Conservation (phyloP, 2,329 filamentous ascomycete genomes). For the Fusarium pseudonygamai region DNA sequence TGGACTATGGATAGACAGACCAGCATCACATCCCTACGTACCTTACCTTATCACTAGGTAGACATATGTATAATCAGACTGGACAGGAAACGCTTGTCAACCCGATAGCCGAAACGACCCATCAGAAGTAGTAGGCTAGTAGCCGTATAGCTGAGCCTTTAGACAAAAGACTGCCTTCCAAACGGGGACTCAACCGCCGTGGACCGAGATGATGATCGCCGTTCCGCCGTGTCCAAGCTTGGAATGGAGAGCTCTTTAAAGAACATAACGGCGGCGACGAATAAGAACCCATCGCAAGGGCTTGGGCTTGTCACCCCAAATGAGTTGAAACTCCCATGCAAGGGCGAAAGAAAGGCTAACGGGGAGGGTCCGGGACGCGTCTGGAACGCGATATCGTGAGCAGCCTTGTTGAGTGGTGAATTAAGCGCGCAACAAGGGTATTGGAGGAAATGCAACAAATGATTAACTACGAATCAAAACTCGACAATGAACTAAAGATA, state of each 20-base stretch:
- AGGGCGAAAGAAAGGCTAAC: conserved; percentile 27
- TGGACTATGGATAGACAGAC: background rate
- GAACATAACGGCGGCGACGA: conserved; percentile 19
- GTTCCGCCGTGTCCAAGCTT: conserved; percentile 23
- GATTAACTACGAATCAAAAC: conserved; percentile 35
- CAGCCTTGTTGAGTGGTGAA: conserved; percentile 18
- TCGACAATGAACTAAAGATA: background rate
- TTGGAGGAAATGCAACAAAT: conserved; percentile 11
- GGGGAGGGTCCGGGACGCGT: conserved; percentile 25
- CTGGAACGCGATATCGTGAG: conserved; percentile 30
- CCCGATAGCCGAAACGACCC: conserved; percentile 14
- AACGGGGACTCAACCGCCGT: conserved; percentile 13
- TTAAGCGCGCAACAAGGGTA: conserved; percentile 38
- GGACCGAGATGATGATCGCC: conserved; percentile 31
- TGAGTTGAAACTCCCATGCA: conserved; percentile 2
- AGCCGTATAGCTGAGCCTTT: background rate
- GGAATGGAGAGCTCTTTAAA: background rate
- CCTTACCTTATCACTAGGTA: background rate
- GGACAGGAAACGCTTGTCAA: conserved; percentile 4
- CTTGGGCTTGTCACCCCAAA: conserved; percentile 13
- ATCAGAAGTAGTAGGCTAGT: background rate
- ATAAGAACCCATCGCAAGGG: conserved; percentile 28
- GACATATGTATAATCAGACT: background rate
- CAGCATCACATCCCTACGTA: background rate
- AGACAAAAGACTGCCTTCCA: conserved; percentile 12